These are phyloP conservation scores for Protomyces lactucae-debilis DNA, from an alignment of 1,139 yeast species.

Conservation along the genomic window DNA sequence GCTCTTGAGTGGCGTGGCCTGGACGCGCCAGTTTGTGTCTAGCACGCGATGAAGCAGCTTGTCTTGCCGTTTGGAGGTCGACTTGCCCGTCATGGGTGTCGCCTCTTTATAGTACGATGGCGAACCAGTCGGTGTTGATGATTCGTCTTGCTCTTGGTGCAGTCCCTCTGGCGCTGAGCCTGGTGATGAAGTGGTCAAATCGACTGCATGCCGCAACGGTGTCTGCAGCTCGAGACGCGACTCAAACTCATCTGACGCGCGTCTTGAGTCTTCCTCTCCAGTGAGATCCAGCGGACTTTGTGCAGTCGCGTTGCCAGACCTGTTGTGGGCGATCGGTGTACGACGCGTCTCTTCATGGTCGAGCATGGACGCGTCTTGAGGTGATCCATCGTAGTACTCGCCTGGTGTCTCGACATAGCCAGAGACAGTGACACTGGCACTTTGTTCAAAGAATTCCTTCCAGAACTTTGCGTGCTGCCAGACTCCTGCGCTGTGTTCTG, in stretches of 20 bases:
- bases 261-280: slow-evolving; percentile 13
- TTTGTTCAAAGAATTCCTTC: slow-evolving; percentile 69
- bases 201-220: background rate
- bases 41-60: slow-evolving; percentile 40
- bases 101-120: slow-evolving; percentile 24
- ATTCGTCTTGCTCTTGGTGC: background rate
- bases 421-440: slow-evolving; percentile 62
- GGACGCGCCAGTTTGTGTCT: slow-evolving; percentile 40
- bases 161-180: slow-evolving; percentile 7
- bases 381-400: slow-evolving; percentile 26
- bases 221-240: slow-evolving; percentile 1
- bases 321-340: slow-evolving; percentile 2
- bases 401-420: slow-evolving; percentile 50
- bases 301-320: slow-evolving; percentile 12
- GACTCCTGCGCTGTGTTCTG: slow-evolving; percentile 51
- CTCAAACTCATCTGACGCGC: slow-evolving; percentile 1
- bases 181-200: slow-evolving; percentile 2
- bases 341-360: slow-evolving; percentile 5
- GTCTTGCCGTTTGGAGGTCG: slow-evolving; percentile 18
- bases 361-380: slow-evolving; percentile 18
- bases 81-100: slow-evolving; percentile 7
- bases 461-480: slow-evolving; percentile 56
- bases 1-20: slow-evolving; percentile 38
- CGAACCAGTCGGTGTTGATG: slow-evolving; percentile 31
- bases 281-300: slow-evolving; percentile 17